A percentile compares a stretch with the other conserved stretches of the same genome.
phyloP scores from a whole-genome alignment of 306 rosid species.

The Cucurbita pepo region DNA sequence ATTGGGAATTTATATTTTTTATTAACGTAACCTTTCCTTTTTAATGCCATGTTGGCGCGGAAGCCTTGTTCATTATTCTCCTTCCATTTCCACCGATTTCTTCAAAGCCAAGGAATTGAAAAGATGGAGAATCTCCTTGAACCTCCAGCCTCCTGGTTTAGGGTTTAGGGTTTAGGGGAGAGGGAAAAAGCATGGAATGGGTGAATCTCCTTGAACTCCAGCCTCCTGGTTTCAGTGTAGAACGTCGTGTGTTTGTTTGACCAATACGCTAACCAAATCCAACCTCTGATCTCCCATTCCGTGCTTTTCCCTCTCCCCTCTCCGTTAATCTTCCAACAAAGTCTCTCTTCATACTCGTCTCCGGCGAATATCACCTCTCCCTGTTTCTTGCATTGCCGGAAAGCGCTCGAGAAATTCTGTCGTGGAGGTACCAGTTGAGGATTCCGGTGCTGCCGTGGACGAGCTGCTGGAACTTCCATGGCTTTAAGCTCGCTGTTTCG shows the following conservation, averaged over 20 bases:
- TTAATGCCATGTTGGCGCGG: too few relatives aligned
- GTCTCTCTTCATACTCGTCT: slow-evolving; percentile 71
- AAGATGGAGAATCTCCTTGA: slow-evolving; percentile 44
- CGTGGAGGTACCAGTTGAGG: slow-evolving; percentile 77
- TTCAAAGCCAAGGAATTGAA: slow-evolving; percentile 23
- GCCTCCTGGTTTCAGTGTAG: slow-evolving; percentile 59
- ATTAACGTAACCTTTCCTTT: too few relatives aligned
- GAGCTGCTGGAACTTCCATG: slow-evolving; percentile 84
- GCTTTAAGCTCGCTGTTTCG: slow-evolving; percentile 41
- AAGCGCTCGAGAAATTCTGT: slow-evolving; percentile 43
- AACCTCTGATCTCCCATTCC: slow-evolving; percentile 88
- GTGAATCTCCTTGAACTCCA: slow-evolving; percentile 40
- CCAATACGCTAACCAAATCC: slow-evolving; percentile 91
- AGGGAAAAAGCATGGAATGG: not conserved
- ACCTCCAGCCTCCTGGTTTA: slow-evolving; percentile 51
- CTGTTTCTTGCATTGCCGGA: slow-evolving; percentile 72
- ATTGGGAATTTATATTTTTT: too few relatives aligned
- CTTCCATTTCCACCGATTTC: not conserved
- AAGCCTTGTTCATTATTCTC: not conserved
- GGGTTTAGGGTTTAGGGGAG: slow-evolving; percentile 17
- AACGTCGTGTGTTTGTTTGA: slow-evolving; percentile 65
- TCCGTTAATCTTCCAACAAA: slow-evolving; percentile 70
- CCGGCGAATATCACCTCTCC: slow-evolving; percentile 82
- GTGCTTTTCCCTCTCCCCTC: slow-evolving; percentile 43
- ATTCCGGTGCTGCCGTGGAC: slow-evolving; percentile 64